Evolutionary conservation across 768 basidiomycete species (phyloP).

Genomic region (Ephemerocybe angulata): DNA sequence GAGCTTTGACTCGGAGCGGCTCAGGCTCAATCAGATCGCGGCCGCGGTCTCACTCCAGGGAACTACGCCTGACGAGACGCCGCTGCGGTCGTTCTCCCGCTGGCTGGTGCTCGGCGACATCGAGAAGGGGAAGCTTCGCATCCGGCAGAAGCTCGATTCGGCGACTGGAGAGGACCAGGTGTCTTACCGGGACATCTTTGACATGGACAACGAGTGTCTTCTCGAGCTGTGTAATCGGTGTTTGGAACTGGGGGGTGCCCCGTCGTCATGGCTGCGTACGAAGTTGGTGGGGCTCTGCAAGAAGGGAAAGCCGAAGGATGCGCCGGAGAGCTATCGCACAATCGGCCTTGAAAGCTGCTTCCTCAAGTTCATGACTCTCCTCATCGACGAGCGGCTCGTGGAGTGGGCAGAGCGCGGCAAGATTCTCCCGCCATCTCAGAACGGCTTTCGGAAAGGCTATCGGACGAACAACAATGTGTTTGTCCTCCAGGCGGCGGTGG

Average conservation of each 20-base stretch:
- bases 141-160: neutral
- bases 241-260: neutral
- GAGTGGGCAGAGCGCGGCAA: constrained; percentile 15
- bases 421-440: constrained; percentile 26
- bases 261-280: neutral
- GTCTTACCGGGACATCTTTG: neutral
- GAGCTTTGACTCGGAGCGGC: neutral
- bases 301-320: constrained; percentile 17
- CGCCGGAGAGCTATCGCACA: constrained; percentile 16
- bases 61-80: neutral
- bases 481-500: constrained; percentile 17
- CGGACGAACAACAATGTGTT: too few species aligned
- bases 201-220: neutral
- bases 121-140: neutral
- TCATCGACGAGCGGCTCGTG: constrained; percentile 17
- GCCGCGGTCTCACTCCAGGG: neutral
- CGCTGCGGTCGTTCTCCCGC: neutral
- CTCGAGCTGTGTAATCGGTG: neutral
- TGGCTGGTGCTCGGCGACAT: neutral
- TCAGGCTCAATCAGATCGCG: neutral
- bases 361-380: constrained; percentile 20
- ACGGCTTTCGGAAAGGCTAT: constrained; percentile 24
- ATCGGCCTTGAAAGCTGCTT: constrained; percentile 20
- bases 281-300: constrained; percentile 6
- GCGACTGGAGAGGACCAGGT: neutral